Evolutionary conservation across 2,329 filamentous ascomycete species (phyloP).

Genomic region (Botrytis cinerea): DNA sequence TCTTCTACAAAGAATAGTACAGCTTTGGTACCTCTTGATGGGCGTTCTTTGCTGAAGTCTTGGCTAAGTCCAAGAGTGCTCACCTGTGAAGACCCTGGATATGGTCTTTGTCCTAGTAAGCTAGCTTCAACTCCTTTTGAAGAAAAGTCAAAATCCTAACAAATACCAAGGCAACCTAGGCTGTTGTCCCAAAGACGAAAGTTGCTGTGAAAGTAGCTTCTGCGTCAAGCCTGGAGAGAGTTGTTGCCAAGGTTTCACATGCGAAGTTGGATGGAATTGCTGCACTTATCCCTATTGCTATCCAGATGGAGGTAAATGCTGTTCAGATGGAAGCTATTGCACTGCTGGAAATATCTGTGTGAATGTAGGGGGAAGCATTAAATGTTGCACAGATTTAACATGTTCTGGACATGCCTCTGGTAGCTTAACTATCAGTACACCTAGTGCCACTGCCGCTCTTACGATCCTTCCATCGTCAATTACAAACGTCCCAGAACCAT

Average conservation of each 20-base stretch:
- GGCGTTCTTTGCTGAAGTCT: neutral
- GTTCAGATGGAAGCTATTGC: conserved; percentile 13
- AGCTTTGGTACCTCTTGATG: neutral
- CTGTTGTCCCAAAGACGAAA: neutral
- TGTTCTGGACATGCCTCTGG: neutral
- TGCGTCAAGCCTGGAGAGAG: neutral
- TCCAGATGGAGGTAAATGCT: conserved; percentile 2
- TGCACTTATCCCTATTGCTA: neutral
- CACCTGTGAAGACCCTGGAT: neutral
- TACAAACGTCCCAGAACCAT: neutral
- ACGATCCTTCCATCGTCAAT: neutral
- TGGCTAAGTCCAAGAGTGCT: neutral
- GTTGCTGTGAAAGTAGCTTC: neutral
- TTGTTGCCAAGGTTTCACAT: conserved; percentile 4
- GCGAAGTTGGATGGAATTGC: conserved; percentile 7
- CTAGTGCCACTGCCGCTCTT: neutral
- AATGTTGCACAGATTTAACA: neutral
- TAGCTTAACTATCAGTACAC: neutral
- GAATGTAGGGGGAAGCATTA: neutral
- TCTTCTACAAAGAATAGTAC: neutral
- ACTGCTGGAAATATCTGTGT: neutral
- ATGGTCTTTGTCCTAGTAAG: neutral
- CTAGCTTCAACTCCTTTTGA: neutral
- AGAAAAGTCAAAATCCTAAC: neutral
- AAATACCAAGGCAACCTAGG: neutral